phyloP scores from a whole-genome alignment of 441 rosid genomes.

The Populus hybrid region DNA sequence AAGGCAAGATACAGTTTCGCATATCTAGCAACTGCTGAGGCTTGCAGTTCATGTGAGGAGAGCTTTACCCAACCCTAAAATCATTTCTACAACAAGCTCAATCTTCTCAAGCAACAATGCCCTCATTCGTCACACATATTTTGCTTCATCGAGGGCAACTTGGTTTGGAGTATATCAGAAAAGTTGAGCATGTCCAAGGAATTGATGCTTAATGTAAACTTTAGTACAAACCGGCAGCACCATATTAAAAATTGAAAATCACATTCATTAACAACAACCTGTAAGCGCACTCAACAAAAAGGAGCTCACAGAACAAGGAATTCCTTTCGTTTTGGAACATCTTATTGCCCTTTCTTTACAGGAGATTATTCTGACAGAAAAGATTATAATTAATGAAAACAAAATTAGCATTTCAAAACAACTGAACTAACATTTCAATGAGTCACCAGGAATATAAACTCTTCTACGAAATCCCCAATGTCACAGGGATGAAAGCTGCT shows the following conservation, averaged over 20 bases:
- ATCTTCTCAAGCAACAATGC: neutral
- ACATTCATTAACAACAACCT: conserved; percentile 14
- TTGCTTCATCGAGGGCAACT: neutral
- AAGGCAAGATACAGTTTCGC: too few relatives aligned
- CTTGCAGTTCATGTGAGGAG: neutral
- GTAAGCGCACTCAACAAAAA: conserved; percentile 5
- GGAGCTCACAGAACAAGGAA: conserved; percentile 27
- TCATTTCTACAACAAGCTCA: neutral
- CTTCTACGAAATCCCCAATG: conserved; percentile 21
- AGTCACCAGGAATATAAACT: conserved; percentile 22
- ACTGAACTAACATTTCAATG: conserved; percentile 26
- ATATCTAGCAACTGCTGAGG: neutral
- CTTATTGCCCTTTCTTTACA: conserved; percentile 23
- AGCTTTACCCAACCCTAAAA: neutral
- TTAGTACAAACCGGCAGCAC: neutral
- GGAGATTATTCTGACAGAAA: conserved; percentile 26
- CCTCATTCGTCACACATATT: neutral
- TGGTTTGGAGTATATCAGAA: neutral
- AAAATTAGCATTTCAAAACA: conserved; percentile 37
- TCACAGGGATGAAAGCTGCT: conserved; percentile 23
- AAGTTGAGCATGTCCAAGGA: neutral
- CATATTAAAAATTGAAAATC: conserved; percentile 5
- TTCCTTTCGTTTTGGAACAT: conserved; percentile 19
- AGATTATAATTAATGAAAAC: conserved; percentile 23
- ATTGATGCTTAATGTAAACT: neutral